Conservation (phyloP, 768 basidiomycete genomes). For the Ramaria sp. region DNA sequence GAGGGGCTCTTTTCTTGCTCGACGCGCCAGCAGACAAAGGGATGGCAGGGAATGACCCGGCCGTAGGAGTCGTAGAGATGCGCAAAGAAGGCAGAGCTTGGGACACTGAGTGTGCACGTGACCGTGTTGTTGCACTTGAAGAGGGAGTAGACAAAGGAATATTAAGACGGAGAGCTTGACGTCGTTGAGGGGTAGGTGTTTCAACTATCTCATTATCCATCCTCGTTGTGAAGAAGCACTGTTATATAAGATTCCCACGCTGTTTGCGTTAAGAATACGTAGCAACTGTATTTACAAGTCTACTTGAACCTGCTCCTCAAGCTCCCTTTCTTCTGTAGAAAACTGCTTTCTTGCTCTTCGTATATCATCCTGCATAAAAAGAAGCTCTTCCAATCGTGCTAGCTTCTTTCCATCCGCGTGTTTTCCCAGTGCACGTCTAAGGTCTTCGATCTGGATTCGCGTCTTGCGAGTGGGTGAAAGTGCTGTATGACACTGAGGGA, state of each 20-base stretch:
- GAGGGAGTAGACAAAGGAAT: background rate
- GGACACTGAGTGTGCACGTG: background rate
- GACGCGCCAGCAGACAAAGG: background rate
- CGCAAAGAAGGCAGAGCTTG: conserved; percentile 17
- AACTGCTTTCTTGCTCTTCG: conserved; percentile 79
- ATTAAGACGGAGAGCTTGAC: conserved; percentile 1
- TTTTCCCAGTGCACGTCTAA: conserved; percentile 66
- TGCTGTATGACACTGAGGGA: conserved; percentile 56
- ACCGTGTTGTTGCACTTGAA: background rate
- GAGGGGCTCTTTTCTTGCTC: conserved; percentile 30
- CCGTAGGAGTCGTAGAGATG: conserved; percentile 18
- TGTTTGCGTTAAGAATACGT: background rate
- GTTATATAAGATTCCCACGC: background rate
- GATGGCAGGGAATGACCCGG: conserved; percentile 12
- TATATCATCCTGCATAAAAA: conserved; percentile 93
- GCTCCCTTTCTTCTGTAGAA: conserved; percentile 5
- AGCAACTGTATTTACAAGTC: background rate
- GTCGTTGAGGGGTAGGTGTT: background rate
- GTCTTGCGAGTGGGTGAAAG: conserved; percentile 59
- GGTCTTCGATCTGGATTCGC: conserved; percentile 77
- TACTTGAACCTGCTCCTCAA: conserved; percentile 1
- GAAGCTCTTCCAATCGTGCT: conserved; percentile 81
- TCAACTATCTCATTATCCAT: background rate
- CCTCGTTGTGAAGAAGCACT: background rate
- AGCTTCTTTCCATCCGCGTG: conserved; percentile 89